Evolutionary conservation across 257 asterid genomes (phyloP), one percentile per base, ranked within the genome.

Genomic region (Verbena officinalis): DNA sequence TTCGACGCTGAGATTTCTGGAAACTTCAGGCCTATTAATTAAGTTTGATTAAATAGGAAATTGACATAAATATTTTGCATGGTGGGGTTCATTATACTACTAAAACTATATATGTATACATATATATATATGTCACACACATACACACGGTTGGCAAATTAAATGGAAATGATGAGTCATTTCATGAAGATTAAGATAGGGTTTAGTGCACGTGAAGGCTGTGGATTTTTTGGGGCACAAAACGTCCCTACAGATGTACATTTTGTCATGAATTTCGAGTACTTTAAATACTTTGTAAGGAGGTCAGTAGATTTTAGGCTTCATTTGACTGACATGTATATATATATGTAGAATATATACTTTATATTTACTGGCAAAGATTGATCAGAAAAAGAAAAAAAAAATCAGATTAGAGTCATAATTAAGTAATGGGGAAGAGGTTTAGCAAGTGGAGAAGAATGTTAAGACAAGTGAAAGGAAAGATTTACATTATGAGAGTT

Each of bases 391-490:
- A n/a, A n/a, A n/a, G n/a, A 5, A 5, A 27, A 27, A 2, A 27
- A 27, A 27, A 2, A 27, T 27, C 33, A 27, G 36, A 30, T 30
- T 36, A 36, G 33, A 46, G 51, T n/a, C n/a, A n/a, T 5, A 27
- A 2, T 27, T 27, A 9, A 62, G 68, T 44, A 5, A 66, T 71
- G 81, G 71, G 59, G 65, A 73, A 62, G 76, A 70, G 70, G 39
- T 55, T 65, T 7, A 68, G 78, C 40, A 81, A 73, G 72, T 78
- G 78, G 84, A 70, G 63, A 75, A 81, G 75, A 73, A 75, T 81
- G 74, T 59, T 46, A 73, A 81, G 79, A 39, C 77, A 78, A 62
- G 63, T 75, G 64, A 76, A 55, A 51, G 84, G 82, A 15, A 81
- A 64, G 71, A 70, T 81, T 40, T 58, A 76, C 55, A 78, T 78